Conservation (phyloP, 495 filamentous ascomycete genomes). For the Penicillium salamii region DNA sequence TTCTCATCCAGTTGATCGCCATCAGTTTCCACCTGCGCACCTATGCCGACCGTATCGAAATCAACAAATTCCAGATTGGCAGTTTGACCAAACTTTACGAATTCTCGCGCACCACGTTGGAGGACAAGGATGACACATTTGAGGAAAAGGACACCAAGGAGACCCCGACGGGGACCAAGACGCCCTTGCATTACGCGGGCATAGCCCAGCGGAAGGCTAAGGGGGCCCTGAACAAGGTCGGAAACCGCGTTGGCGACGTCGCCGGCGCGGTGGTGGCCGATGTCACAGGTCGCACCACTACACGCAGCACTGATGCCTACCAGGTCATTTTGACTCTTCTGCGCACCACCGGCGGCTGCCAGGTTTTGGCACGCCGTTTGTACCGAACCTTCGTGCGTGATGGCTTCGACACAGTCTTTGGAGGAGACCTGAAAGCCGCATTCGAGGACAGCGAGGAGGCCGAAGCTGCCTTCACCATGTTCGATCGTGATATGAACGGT, state of each 20-base stretch:
- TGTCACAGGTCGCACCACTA: constrained; percentile 79
- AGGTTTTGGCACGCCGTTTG: constrained; percentile 86
- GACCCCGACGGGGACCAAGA: constrained; percentile 57
- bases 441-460: constrained; percentile 87
- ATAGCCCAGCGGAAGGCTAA: constrained; percentile 68
- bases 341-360: constrained; percentile 67
- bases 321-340: constrained; percentile 78
- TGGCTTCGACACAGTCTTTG: constrained; percentile 69
- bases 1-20: constrained; percentile 92
- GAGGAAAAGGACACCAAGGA: constrained; percentile 45
- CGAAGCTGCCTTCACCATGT: constrained; percentile 87
- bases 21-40: constrained; percentile 89
- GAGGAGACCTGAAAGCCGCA: constrained; percentile 73
- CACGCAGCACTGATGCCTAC: constrained; percentile 73
- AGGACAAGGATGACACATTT: constrained; percentile 70
- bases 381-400: constrained; percentile 83
- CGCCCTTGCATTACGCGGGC: constrained; percentile 66
- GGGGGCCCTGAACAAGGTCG: constrained; percentile 72
- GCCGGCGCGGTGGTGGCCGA: constrained; percentile 91
- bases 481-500: constrained; percentile 95
- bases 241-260: constrained; percentile 81
- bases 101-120: constrained; percentile 71
- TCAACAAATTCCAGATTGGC: constrained; percentile 86
- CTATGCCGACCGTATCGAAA: constrained; percentile 86
- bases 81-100: constrained; percentile 79